phyloP scores from a whole-genome alignment of 345 rosid species.

The Nasturtium officinale region DNA sequence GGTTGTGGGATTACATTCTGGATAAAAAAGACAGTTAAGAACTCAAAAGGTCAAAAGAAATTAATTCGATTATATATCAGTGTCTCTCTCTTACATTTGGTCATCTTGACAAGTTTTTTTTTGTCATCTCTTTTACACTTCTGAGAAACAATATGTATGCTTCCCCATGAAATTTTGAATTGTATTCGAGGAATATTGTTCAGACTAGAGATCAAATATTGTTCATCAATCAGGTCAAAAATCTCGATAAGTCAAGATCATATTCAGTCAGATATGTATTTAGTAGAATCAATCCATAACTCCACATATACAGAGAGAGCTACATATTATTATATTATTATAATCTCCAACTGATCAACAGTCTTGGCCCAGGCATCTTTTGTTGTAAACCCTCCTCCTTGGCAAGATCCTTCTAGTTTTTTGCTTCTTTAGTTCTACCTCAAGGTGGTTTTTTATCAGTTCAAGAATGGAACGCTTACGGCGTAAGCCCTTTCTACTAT shows the following conservation, averaged over 20 bases:
- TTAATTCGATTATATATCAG: not conserved
- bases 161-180: constrained; percentile 14
- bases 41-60: not conserved
- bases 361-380: too few species aligned
- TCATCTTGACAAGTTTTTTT: not conserved
- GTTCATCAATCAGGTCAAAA: not conserved
- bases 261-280: not conserved
- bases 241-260: not conserved
- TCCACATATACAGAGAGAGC: not conserved
- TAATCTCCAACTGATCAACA: constrained; percentile 60
- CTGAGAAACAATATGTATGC: not conserved
- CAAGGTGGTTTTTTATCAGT: constrained; percentile 1
- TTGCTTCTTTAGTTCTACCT: not conserved
- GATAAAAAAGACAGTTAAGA: constrained; percentile 12
- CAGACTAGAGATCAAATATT: too few species aligned
- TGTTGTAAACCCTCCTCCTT: constrained; percentile 22
- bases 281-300: not conserved
- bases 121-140: not conserved
- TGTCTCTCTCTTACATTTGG: not conserved
- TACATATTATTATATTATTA: too few species aligned
- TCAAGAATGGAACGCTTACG: not conserved
- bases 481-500: not conserved
- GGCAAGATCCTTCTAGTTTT: not conserved
- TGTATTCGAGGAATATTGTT: too few species aligned
- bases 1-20: constrained; percentile 48